Percentiles rank a stretch among this genome's conserved stretches.
phyloP scores from a whole-genome alignment of 129 eudicot species.

The Flaveria trinervia region DNA sequence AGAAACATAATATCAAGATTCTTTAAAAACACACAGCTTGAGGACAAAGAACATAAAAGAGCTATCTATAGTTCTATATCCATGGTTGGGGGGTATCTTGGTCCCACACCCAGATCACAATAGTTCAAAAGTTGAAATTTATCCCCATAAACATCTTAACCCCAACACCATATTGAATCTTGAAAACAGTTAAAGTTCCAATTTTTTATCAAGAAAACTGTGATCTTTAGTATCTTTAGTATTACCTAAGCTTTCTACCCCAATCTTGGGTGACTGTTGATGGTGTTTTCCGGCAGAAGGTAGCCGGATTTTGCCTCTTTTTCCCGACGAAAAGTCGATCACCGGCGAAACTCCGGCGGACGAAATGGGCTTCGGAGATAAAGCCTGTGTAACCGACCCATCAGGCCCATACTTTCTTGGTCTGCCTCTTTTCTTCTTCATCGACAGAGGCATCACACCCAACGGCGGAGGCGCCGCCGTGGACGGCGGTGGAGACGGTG shows the following conservation, averaged over 20 bases:
- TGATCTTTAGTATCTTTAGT: background rate
- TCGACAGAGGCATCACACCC: constrained; percentile 41
- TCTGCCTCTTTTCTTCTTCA: constrained; percentile 89
- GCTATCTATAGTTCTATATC: constrained; percentile 21
- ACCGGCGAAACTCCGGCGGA: constrained; percentile 74
- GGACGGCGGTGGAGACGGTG: constrained; percentile 28
- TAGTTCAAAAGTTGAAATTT: constrained; percentile 38
- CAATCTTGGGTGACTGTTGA: constrained; percentile 51
- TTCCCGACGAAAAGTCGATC: constrained; percentile 68
- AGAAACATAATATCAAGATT: constrained; percentile 16
- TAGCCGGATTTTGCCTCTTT: constrained; percentile 58
- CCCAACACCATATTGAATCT: constrained; percentile 13
- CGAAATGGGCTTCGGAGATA: constrained; percentile 83
- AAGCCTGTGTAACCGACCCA: constrained; percentile 57
- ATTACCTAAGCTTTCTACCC: constrained; percentile 59
- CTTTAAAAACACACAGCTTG: constrained; percentile 27
- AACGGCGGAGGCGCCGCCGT: constrained; percentile 41
- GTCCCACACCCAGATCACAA: constrained; percentile 31
- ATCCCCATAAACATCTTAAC: constrained; percentile 23
- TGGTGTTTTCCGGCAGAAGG: constrained; percentile 47
- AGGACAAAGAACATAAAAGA: constrained; percentile 21
- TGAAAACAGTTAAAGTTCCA: background rate
- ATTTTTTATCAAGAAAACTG: constrained; percentile 5
- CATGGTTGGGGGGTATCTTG: constrained; percentile 29
- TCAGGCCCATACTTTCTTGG: constrained; percentile 92